These are phyloP conservation scores for Pleurotus ostreatus DNA, from an alignment of 768 basidiomycete species.

Conservation along the genomic window DNA sequence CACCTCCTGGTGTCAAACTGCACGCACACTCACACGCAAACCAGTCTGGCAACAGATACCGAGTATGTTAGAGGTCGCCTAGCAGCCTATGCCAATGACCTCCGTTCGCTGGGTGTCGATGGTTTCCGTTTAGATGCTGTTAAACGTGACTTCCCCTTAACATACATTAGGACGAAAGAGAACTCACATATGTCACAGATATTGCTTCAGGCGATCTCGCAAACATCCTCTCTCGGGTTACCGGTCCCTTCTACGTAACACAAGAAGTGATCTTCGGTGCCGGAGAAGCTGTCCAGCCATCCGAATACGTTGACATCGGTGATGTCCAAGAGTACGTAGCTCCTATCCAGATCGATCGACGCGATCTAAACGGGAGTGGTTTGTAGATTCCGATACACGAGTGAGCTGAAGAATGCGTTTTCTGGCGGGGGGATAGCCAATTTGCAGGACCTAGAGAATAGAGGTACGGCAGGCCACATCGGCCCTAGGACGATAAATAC, in stretches of 20 bases:
- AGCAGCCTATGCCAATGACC: slow-evolving; percentile 55
- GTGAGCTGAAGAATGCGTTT: slow-evolving; percentile 49
- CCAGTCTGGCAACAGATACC: slow-evolving; percentile 58
- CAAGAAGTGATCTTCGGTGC: slow-evolving; percentile 57
- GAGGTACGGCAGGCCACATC: slow-evolving; percentile 27
- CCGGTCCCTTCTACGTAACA: slow-evolving; percentile 46
- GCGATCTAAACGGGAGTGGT: background rate
- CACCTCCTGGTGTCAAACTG: slow-evolving; percentile 3
- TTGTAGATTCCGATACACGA: slow-evolving; percentile 55
- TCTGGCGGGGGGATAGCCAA: slow-evolving; percentile 43
- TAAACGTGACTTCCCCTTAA: slow-evolving; percentile 41
- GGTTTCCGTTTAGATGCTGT: slow-evolving; percentile 63
- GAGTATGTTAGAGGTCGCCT: slow-evolving; percentile 53
- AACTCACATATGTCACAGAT: slow-evolving; percentile 29
- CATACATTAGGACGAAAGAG: background rate
- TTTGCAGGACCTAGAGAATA: slow-evolving; percentile 47
- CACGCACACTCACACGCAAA: background rate
- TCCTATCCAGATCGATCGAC: no score
- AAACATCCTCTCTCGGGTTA: slow-evolving; percentile 46
- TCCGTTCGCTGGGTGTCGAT: slow-evolving; percentile 58
- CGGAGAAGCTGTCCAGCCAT: slow-evolving; percentile 52
- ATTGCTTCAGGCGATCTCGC: slow-evolving; percentile 49
- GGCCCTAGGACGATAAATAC: no score
- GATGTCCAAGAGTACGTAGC: slow-evolving; percentile 58
- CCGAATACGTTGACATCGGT: slow-evolving; percentile 52